Evolutionary conservation across 441 rosid species (phyloP).

Genomic region (Melastoma candidum): DNA sequence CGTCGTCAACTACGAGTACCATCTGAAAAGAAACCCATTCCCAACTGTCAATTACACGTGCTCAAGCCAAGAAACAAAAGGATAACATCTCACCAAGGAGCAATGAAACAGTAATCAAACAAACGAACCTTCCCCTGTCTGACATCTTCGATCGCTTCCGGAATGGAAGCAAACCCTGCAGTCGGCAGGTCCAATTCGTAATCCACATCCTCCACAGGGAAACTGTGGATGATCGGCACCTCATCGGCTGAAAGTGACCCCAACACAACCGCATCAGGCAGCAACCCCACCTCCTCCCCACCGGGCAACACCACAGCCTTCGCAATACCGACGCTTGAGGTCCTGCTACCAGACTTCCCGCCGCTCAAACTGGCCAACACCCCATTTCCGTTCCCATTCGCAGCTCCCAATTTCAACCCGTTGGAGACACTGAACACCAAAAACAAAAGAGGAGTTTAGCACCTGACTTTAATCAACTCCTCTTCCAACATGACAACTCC

Average conservation of each 20-base stretch:
- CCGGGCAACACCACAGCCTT: constrained; percentile 49
- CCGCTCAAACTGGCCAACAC: constrained; percentile 18
- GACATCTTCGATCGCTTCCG: constrained; percentile 81
- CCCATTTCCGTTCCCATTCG: constrained; percentile 11
- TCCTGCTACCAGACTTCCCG: constrained; percentile 19
- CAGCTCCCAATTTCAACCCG: too few relatives aligned
- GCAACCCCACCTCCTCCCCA: constrained; percentile 40
- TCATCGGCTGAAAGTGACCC: constrained; percentile 43
- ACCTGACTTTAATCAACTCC: too few relatives aligned
- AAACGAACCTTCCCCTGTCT: constrained; percentile 79
- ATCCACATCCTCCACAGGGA: constrained; percentile 44
- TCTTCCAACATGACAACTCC: too few relatives aligned
- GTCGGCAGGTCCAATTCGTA: constrained; percentile 66
- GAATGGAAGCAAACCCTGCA: constrained; percentile 67
- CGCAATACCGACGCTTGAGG: constrained; percentile 29
- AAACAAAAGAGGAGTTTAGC: too few relatives aligned
- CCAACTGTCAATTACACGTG: constrained; percentile 8
- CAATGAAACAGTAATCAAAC: constrained; percentile 1
- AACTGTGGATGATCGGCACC: constrained; percentile 27
- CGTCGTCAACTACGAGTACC: constrained; percentile 88
- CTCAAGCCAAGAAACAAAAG: constrained; percentile 3
- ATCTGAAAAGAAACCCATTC: constrained; percentile 35
- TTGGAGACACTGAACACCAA: too few relatives aligned
- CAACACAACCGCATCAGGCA: constrained; percentile 33
- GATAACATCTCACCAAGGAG: background rate